Percentiles rank a stretch among this genome's conserved stretches.
These are phyloP conservation scores for Pythium rhizo-oryzae DNA, from an alignment of 352 stramenopile species.

Conservation along the genomic window DNA sequence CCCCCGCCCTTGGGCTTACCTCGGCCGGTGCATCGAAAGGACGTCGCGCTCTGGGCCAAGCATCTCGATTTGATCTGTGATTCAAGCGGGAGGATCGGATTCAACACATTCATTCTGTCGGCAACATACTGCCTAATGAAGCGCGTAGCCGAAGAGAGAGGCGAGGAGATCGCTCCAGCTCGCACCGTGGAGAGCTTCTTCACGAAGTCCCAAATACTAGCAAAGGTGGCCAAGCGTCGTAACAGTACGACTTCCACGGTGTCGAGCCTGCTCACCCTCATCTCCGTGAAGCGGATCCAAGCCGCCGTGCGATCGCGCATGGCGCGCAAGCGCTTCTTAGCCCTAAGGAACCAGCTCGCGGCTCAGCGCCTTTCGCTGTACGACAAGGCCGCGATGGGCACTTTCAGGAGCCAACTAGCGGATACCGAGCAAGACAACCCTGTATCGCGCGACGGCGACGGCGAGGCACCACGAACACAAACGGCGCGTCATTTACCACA, in stretches of 20 bases:
- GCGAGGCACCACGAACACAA: background rate
- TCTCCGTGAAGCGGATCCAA: slow-evolving; percentile 47
- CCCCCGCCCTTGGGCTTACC: slow-evolving; percentile 43
- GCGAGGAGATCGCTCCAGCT: slow-evolving; percentile 34
- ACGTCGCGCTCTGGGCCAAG: slow-evolving; percentile 40
- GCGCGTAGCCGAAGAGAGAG: slow-evolving; percentile 31
- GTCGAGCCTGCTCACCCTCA: slow-evolving; percentile 28
- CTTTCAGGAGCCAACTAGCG: slow-evolving; percentile 10
- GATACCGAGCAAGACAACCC: background rate
- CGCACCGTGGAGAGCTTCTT: slow-evolving; percentile 34
- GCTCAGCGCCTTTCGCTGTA: slow-evolving; percentile 21
- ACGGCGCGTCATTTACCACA: background rate
- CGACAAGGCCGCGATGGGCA: slow-evolving; percentile 20
- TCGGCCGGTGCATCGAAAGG: slow-evolving; percentile 24
- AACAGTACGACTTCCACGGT: slow-evolving; percentile 22
- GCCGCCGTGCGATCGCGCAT: slow-evolving; percentile 29
- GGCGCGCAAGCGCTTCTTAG: slow-evolving; percentile 29
- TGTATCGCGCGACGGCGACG: background rate
- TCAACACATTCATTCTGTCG: slow-evolving; percentile 44
- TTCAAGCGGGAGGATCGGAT: slow-evolving; percentile 37
- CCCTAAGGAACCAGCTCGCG: slow-evolving; percentile 26
- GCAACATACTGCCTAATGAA: slow-evolving; percentile 38
- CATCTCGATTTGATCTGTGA: slow-evolving; percentile 35
- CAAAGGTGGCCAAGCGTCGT: slow-evolving; percentile 21
- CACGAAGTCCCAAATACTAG: slow-evolving; percentile 32